Conservation (phyloP, 106 monocot species). For the Dactylorhiza incarnata region DNA sequence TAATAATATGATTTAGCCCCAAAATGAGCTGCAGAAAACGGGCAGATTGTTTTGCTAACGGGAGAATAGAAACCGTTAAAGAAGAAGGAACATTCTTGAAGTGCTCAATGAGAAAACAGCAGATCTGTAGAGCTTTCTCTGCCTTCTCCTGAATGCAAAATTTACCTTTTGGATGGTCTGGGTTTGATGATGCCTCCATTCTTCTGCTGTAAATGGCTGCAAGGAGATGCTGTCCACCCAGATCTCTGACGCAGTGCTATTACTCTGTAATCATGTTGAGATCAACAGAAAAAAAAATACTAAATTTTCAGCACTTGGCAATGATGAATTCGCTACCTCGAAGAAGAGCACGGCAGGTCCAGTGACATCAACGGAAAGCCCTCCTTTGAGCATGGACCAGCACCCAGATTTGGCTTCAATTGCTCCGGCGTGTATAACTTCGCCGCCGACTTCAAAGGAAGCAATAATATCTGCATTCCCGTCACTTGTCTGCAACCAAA, state of each 20-base stretch:
- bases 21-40: too few relatives aligned
- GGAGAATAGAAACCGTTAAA: too few relatives aligned
- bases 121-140: too few relatives aligned
- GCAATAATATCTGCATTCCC: constrained; percentile 22
- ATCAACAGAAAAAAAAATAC: background rate
- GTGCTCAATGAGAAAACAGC: too few relatives aligned
- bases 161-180: constrained; percentile 43
- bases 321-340: constrained; percentile 25
- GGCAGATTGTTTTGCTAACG: too few relatives aligned
- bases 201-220: constrained; percentile 63
- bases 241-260: constrained; percentile 34
- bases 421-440: constrained; percentile 34
- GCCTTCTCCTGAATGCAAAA: background rate
- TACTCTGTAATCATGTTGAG: constrained; percentile 22
- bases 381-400: constrained; percentile 93
- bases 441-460: constrained; percentile 27
- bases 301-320: background rate
- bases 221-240: constrained; percentile 84
- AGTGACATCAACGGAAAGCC: constrained; percentile 36
- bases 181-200: constrained; percentile 64
- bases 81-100: too few relatives aligned
- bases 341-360: constrained; percentile 55
- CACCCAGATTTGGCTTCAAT: constrained; percentile 48
- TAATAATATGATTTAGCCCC: too few relatives aligned
- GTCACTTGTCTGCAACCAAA: constrained; percentile 54